Base-by-base conservation (phyloP, 2,329 filamentous ascomycete genomes). In the Calonectria pseudoturangicola region DNA sequence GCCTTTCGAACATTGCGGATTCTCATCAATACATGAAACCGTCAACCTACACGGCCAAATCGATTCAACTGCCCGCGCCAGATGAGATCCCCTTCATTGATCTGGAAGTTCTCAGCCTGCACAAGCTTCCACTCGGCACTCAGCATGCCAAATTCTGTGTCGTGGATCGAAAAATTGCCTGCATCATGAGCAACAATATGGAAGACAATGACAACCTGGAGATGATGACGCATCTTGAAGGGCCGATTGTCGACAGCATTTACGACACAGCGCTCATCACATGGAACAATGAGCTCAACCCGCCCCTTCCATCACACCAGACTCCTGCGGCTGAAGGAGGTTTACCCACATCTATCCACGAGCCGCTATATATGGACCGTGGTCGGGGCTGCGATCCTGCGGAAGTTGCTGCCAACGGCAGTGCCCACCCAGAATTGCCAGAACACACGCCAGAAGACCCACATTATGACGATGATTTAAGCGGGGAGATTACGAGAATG, bases 111-210 rank as follows among this genome's bases (percentile, higher is more conserved):
- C 88, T 93, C 73, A 96, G 94, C 79, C 92, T 92, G 77, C 94
- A 96, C 78, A 87, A 88, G 15, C 89, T 93, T 1, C 83, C 93
- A 1, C 83, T 96, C 3, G 94, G 94, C 0, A 96, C 94, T 0
- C 93, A 95, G 48, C 94, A 96, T 79, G 87, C 91, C 74, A 96
- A 96, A 80, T 95, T 93, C 80, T 93, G 94, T 87, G 86, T 96
- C 1, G 90, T 96, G 1, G 94, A 96, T 81, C 88, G 94, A 8
- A 90, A 89, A 73, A 86, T 93, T n/a, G 94, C 90, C 0, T 85
- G 94, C 1, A 81, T 96, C 2, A 92, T 94, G 83, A 95, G 93
- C 84, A 95, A 95, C 81, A 96, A 96, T 78, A 93, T 96, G 63
- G 88, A 92, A 82, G 92, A 95, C 75, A 96, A 95, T 66, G 92